Base-by-base conservation (phyloP, 1,139 yeast genomes). In the Taphrina communis region DNA sequence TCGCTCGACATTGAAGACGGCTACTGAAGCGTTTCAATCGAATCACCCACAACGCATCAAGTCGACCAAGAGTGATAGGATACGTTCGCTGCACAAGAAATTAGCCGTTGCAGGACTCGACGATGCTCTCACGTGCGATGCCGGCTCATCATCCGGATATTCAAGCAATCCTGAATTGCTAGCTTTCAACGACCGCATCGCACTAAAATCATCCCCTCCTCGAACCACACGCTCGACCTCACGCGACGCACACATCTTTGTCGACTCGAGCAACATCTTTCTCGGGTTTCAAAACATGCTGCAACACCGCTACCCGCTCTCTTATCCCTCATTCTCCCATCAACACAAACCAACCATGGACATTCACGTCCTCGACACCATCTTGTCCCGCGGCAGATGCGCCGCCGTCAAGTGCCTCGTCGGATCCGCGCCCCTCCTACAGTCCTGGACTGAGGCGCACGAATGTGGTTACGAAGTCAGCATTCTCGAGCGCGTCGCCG, bases 211-310 rank as follows among this genome's bases (percentile, higher is more conserved):
- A 46, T 25, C 31, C 31, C 31, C 31, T 25, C 31, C 51, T 17
- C 11, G 25, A n/a, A 8, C 9, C 51, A n/a, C 2, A 12, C 19
- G 19, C 51, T 8, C 17, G 11, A 11, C 55, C n/a, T 21, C 36
- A 17, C 21, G 14, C 9, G 53, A 17, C 31, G 44, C 58, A 19
- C 70, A 68, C 51, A 58, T 68, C 31, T 68, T 68, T 36, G 52
- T 68, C 46, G 70, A 68, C 60, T 65, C 57, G 38, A 63, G 69
- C 59, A 63, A 65, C 50, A 68, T 68, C 51, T 50, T 50, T 42
- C 31, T 62, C 14, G 69, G 69, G 14, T 66, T 66, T 36, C 57
- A 50, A 41, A 61, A 38, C 41, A 17, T n/a, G 55, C 50, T 56
- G 44, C 57, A 48, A 35, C 36, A 36, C 36, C 48, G 48, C 6